Evolutionary conservation across 805 yeast genomes (phyloP).

Genomic region (Torulaspora gathmanii): DNA sequence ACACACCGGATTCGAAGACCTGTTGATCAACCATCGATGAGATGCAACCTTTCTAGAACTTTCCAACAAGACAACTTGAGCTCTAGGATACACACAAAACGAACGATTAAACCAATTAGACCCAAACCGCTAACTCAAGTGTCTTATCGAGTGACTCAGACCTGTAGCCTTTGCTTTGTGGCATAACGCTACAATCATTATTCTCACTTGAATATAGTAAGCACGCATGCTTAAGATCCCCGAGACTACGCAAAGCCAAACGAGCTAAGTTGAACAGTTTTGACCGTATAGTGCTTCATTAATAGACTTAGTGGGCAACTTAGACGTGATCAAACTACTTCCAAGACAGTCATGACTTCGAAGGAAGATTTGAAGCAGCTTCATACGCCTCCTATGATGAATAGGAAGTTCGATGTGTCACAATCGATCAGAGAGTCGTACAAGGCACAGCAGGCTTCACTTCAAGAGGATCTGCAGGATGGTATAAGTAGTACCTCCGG

Average conservation of each 20-base stretch:
- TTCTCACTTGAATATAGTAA: background rate
- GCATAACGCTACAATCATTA: background rate
- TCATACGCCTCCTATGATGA: constrained; percentile 34
- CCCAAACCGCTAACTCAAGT: background rate
- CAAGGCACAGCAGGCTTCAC: constrained; percentile 8
- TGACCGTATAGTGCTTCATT: background rate
- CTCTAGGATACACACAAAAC: background rate
- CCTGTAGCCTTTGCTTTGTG: background rate
- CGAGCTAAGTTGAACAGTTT: constrained; percentile 3
- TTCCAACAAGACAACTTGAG: background rate
- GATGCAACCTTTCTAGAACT: constrained; percentile 3
- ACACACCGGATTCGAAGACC: background rate
- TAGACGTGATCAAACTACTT: background rate
- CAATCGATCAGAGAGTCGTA: constrained; percentile 31
- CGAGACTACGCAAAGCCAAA: constrained; percentile 6
- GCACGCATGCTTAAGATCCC: background rate
- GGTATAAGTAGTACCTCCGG: constrained; percentile 5
- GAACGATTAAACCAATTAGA: background rate
- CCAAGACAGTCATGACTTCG: background rate
- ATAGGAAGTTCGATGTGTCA: constrained; percentile 25
- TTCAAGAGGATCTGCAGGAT: constrained; percentile 12
- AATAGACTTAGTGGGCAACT: too few species aligned
- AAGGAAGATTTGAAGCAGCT: constrained; percentile 15
- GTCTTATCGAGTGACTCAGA: background rate
- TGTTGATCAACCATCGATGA: background rate